A percentile compares a stretch with the other conserved stretches of the same genome.
phyloP scores from a whole-genome alignment of 257 asterid genomes.

The Solanum tarapatanum region DNA sequence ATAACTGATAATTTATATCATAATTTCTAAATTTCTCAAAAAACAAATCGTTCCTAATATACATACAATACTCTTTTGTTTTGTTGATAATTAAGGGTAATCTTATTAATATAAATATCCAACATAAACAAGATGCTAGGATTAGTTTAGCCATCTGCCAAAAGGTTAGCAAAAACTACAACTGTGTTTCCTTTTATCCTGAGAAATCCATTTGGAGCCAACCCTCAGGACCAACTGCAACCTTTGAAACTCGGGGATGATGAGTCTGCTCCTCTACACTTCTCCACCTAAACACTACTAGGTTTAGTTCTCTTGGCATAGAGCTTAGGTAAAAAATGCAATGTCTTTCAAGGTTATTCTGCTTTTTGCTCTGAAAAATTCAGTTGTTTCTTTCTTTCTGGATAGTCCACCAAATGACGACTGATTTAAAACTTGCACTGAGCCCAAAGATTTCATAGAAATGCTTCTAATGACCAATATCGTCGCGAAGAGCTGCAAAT shows the following conservation, averaged over 20 bases:
- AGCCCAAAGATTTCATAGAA: too few relatives aligned
- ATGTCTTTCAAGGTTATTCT: background rate
- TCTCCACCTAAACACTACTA: background rate
- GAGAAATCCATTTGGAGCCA: background rate
- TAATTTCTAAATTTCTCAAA: background rate
- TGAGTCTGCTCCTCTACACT: too few relatives aligned
- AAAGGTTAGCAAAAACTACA: background rate
- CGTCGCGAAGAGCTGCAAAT: too few relatives aligned
- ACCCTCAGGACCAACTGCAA: too few relatives aligned
- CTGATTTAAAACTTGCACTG: too few relatives aligned
- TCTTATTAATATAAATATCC: background rate
- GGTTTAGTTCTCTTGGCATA: background rate
- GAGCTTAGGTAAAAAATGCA: background rate
- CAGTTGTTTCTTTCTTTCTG: background rate
- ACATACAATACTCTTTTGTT: too few relatives aligned
- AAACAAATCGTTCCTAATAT: background rate
- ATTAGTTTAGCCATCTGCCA: background rate
- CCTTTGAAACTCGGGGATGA: background rate
- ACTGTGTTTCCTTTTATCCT: background rate
- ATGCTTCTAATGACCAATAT: background rate
- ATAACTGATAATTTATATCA: background rate
- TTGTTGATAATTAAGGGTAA: background rate
- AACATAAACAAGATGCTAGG: background rate
- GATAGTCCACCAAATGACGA: background rate
- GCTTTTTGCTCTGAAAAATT: background rate